A percentile compares a stretch with the other conserved stretches of the same genome.
phyloP scores from a whole-genome alignment of 805 yeast genomes.

The Wickerhamiella sorbophila region DNA sequence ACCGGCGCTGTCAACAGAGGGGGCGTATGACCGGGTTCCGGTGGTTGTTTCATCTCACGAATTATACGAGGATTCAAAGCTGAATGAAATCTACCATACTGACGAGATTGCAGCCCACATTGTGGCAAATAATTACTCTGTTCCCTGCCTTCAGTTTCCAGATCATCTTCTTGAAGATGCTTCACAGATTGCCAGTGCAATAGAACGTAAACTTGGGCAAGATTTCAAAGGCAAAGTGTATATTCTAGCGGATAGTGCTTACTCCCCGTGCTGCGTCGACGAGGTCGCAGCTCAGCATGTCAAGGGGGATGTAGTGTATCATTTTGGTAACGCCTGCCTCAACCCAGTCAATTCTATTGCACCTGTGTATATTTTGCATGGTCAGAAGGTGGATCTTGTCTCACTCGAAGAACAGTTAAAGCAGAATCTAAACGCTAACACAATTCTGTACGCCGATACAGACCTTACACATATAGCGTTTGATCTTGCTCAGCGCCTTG shows the following conservation, averaged over 20 bases:
- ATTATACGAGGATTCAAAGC: slow-evolving; percentile 16
- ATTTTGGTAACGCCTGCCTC: slow-evolving; percentile 90
- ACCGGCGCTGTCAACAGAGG: slow-evolving; percentile 62
- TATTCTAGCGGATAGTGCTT: slow-evolving; percentile 90
- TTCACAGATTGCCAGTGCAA: slow-evolving; percentile 41
- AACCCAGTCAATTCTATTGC: slow-evolving; percentile 62
- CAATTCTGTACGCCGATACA: slow-evolving; percentile 55
- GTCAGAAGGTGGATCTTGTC: slow-evolving; percentile 37
- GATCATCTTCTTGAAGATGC: slow-evolving; percentile 70
- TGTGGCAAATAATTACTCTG: slow-evolving; percentile 27
- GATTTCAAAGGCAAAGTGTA: slow-evolving; percentile 33
- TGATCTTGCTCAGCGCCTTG: slow-evolving; percentile 19
- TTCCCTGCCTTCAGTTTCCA: slow-evolving; percentile 81
- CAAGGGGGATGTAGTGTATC: slow-evolving; percentile 67
- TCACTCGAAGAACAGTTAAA: slow-evolving; percentile 30
- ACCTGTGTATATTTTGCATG: slow-evolving; percentile 68
- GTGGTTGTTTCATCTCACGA: slow-evolving; percentile 16
- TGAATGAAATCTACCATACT: slow-evolving; percentile 43
- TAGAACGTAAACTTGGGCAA: slow-evolving; percentile 18
- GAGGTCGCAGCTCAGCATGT: slow-evolving; percentile 96
- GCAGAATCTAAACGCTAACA: slow-evolving; percentile 30
- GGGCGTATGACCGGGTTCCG: slow-evolving; percentile 36
- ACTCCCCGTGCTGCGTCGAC: slow-evolving; percentile 90
- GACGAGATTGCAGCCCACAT: slow-evolving; percentile 34
- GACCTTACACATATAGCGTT: slow-evolving; percentile 38